Percentiles rank a stretch among this genome's conserved stretches.
phyloP scores from a whole-genome alignment of 768 basidiomycete species.

The Phanerodontia chrysosporium region DNA sequence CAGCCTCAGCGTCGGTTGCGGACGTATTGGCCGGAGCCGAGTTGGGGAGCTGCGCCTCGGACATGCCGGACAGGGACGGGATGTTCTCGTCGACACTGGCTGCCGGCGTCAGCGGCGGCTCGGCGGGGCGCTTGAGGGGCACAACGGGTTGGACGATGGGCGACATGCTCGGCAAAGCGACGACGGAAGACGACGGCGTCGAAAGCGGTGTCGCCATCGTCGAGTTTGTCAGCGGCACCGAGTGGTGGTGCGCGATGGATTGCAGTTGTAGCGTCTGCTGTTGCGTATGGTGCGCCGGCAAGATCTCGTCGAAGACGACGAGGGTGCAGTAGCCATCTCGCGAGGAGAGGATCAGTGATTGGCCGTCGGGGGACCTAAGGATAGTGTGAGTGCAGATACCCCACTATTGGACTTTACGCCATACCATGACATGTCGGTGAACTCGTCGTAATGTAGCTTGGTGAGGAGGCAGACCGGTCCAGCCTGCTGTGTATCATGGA shows the following conservation, averaged over 20 bases:
- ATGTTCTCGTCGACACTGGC: constrained; percentile 23
- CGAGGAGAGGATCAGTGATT: constrained; percentile 85
- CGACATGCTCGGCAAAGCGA: constrained; percentile 17
- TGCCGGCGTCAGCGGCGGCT: constrained; percentile 32
- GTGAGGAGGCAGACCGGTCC: constrained; percentile 88
- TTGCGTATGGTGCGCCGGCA: constrained; percentile 84
- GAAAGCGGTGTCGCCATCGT: constrained; percentile 23
- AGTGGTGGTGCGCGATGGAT: constrained; percentile 84
- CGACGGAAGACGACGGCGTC: constrained; percentile 22
- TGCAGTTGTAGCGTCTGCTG: constrained; percentile 89
- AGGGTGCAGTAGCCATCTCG: constrained; percentile 98
- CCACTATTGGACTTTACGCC: not conserved
- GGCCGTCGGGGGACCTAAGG: constrained; percentile 93
- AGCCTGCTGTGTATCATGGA: constrained; percentile 97
- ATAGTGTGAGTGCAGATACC: not conserved
- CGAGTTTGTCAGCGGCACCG: constrained; percentile 30
- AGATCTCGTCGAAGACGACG: constrained; percentile 90
- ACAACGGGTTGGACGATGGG: constrained; percentile 21
- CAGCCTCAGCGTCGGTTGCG: constrained; percentile 6
- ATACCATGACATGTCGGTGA: constrained; percentile 95
- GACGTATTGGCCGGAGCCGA: constrained; percentile 15
- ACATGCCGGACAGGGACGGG: not conserved
- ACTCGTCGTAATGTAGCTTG: constrained; percentile 95
- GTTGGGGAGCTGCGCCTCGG: not conserved
- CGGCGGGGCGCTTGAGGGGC: constrained; percentile 31